These are phyloP conservation scores for Fusarium redolens DNA, from an alignment of 2,329 filamentous ascomycete genomes.

Conservation along the genomic window DNA sequence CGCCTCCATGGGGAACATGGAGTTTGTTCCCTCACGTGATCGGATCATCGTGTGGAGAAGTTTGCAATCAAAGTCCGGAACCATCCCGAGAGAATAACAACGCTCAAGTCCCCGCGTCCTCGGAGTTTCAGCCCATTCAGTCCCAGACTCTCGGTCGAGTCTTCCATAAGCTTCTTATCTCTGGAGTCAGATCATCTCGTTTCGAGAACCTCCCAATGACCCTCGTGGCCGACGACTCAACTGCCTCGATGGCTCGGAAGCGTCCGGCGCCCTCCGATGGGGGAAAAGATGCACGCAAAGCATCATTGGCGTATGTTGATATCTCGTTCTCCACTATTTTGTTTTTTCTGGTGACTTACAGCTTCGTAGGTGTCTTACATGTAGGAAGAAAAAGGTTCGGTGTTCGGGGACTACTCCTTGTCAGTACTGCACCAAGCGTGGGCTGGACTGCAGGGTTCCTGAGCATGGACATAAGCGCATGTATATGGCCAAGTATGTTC, in stretches of 20 bases:
- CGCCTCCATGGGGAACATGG: conserved; percentile 4
- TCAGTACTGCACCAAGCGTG: conserved; percentile 43
- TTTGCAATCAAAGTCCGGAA: conserved; percentile 18
- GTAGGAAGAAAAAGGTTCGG: conserved; percentile 45
- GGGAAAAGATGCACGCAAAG: conserved; percentile 41
- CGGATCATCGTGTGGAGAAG: conserved; percentile 7
- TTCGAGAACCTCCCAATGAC: conserved; percentile 16
- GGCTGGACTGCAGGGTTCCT: conserved; percentile 42
- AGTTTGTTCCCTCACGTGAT: conserved; percentile 13
- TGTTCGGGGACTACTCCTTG: conserved; percentile 44
- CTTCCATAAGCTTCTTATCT: conserved; percentile 21
- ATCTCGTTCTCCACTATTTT: conserved; percentile 22
- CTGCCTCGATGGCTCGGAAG: conserved; percentile 39
- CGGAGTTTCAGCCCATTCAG: conserved; percentile 18
- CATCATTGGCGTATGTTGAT: conserved; percentile 42
- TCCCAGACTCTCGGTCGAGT: conserved; percentile 15
- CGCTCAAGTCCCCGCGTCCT: conserved; percentile 23
- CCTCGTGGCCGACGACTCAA: conserved; percentile 20
- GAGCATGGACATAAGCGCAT: conserved; percentile 45
- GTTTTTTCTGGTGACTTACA: background rate
- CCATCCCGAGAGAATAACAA: conserved; percentile 33
- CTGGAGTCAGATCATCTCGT: background rate
- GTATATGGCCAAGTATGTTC: conserved; percentile 43
- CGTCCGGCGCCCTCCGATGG: conserved; percentile 33
- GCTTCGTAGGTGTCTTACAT: conserved; percentile 39